phyloP scores from a whole-genome alignment of 108 stramenopile genomes.

The Cyclotella atomus region DNA sequence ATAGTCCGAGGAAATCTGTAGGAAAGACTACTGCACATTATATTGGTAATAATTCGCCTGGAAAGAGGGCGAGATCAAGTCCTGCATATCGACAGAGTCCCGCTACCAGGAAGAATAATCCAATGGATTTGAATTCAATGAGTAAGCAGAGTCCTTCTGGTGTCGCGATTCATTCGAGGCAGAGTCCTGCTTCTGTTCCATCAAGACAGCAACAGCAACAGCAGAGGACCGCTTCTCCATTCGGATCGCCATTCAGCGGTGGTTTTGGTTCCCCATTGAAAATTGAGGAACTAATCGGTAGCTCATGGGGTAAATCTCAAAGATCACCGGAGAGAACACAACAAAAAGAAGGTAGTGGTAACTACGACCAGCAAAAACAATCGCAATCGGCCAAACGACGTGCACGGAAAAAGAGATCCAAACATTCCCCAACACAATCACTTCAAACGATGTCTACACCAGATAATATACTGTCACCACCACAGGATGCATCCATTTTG shows the following conservation, averaged over 20 bases:
- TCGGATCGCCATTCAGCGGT: background rate
- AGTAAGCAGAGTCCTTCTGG: background rate
- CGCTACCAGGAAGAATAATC: background rate
- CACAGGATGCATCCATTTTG: background rate
- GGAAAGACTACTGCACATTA: too few relatives aligned
- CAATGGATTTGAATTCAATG: background rate
- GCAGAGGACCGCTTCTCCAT: too few relatives aligned
- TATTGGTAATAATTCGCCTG: too few relatives aligned
- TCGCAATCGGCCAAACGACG: too few relatives aligned
- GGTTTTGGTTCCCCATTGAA: background rate
- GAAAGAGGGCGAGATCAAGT: too few relatives aligned
- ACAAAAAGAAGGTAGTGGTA: background rate
- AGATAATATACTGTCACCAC: too few relatives aligned
- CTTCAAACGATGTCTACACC: too few relatives aligned
- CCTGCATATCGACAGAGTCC: too few relatives aligned
- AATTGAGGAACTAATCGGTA: background rate
- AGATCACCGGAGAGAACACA: background rate
- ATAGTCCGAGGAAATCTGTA: too few relatives aligned
- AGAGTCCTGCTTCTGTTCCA: background rate
- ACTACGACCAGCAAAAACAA: background rate
- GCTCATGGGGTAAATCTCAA: background rate
- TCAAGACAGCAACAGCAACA: conserved; percentile 12
- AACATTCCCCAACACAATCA: too few relatives aligned
- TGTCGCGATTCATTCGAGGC: background rate
- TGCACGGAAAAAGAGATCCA: too few relatives aligned